A percentile compares a stretch with the other conserved stretches of the same genome.
Conservation (phyloP, 2,329 filamentous ascomycete genomes). For the Fusarium tjaetaba region DNA sequence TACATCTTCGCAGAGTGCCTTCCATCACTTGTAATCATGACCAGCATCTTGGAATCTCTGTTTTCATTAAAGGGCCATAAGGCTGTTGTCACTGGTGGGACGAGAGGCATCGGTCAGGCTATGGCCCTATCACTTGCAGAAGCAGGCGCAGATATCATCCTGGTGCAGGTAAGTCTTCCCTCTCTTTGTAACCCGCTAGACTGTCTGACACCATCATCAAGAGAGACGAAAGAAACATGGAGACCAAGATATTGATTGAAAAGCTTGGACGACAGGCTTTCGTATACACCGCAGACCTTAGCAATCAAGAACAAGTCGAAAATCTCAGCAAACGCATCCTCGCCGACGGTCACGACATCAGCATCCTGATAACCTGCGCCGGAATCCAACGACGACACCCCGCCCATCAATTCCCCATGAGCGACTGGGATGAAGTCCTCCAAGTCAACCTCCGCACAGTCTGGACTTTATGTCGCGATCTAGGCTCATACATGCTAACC, state of each 20-base stretch:
- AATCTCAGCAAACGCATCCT: conserved; percentile 67
- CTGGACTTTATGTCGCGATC: conserved; percentile 80
- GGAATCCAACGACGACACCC: conserved; percentile 86
- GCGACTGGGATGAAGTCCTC: conserved; percentile 78
- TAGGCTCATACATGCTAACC: conserved; percentile 80
- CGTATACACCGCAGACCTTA: conserved; percentile 77
- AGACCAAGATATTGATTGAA: conserved; percentile 70
- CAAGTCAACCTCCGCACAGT: conserved; percentile 87
- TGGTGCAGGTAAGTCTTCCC: conserved; percentile 59
- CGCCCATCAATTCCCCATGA: conserved; percentile 77
- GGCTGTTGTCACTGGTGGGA: conserved; percentile 66
- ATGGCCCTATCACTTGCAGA: conserved; percentile 68
- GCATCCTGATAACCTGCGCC: conserved; percentile 85
- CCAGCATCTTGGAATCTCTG: conserved; percentile 27
- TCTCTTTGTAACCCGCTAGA: neutral
- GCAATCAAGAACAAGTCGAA: conserved; percentile 66
- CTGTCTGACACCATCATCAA: neutral
- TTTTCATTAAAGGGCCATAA: conserved; percentile 67
- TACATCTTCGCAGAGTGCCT: fast-evolving
- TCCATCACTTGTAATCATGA: neutral
- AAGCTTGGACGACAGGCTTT: conserved; percentile 71
- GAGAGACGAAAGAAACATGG: conserved; percentile 54
- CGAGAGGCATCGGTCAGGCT: conserved; percentile 66
- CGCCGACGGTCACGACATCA: conserved; percentile 69
- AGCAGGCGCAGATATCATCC: conserved; percentile 66